These are phyloP conservation scores for Paecilomyces sp. DNA, from an alignment of 2,329 filamentous ascomycete genomes.

Conservation along the genomic window DNA sequence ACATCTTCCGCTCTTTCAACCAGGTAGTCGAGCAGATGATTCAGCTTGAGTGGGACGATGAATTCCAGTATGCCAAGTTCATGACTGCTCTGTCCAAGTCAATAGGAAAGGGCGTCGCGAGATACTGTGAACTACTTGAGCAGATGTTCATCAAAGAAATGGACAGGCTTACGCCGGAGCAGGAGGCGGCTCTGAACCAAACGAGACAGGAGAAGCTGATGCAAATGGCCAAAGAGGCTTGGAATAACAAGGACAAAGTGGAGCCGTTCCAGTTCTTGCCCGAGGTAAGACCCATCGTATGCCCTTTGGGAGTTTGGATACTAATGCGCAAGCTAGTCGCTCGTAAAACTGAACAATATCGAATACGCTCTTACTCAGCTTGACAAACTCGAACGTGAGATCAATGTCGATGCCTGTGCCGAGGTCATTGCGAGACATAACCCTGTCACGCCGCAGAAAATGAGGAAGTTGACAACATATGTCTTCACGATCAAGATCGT, in stretches of 20 bases:
- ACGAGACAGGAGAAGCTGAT: slow-evolving; percentile 89
- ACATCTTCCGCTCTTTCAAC: slow-evolving; percentile 90
- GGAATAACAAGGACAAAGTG: slow-evolving; percentile 83
- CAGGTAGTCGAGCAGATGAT: slow-evolving; percentile 83
- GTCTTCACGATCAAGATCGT: slow-evolving; percentile 99
- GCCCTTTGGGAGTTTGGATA: slow-evolving; percentile 2
- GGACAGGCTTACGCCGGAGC: slow-evolving; percentile 83
- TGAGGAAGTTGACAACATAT: slow-evolving; percentile 73
- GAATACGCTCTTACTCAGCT: slow-evolving; percentile 90
- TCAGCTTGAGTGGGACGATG: slow-evolving; percentile 84
- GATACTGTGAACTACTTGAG: slow-evolving; percentile 88
- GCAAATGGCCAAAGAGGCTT: slow-evolving; percentile 87
- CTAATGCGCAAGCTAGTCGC: slow-evolving; percentile 55
- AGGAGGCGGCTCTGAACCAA: slow-evolving; percentile 69
- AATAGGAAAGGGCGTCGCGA: slow-evolving; percentile 72
- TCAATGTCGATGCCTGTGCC: slow-evolving; percentile 88
- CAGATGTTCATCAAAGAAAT: slow-evolving; percentile 82
- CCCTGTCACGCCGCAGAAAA: slow-evolving; percentile 61
- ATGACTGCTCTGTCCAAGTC: slow-evolving; percentile 89
- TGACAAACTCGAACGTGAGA: slow-evolving; percentile 78
- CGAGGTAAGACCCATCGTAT: slow-evolving; percentile 54
- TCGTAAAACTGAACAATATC: slow-evolving; percentile 96
- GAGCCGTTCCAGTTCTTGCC: slow-evolving; percentile 96
- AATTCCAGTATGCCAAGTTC: slow-evolving; percentile 89
- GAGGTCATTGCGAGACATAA: slow-evolving; percentile 69